phyloP scores from a whole-genome alignment of 192 early-diverging fungal species.

The Phycomyces blakesleeanus region DNA sequence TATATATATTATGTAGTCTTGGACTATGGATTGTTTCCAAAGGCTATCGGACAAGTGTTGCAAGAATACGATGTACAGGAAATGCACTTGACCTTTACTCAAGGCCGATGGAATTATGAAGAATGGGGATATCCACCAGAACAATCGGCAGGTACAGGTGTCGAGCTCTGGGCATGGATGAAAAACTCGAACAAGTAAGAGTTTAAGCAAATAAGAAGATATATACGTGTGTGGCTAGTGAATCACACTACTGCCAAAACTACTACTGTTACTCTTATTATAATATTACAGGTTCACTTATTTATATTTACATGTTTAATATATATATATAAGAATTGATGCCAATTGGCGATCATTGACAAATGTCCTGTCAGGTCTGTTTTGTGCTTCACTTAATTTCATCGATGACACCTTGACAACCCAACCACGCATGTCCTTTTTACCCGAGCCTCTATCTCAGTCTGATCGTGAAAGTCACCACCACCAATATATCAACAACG shows the following conservation, averaged over 20 bases:
- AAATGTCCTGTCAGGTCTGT: constrained; percentile 89
- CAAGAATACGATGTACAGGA: constrained; percentile 71
- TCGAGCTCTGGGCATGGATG: constrained; percentile 70
- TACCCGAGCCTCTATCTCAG: constrained; percentile 41
- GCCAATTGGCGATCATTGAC: constrained; percentile 81
- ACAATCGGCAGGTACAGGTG: constrained; percentile 67
- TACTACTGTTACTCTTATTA: neutral
- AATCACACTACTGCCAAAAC: neutral
- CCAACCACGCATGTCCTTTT: constrained; percentile 52
- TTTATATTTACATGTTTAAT: neutral
- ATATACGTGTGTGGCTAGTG: too few relatives aligned
- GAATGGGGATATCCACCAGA: constrained; percentile 67
- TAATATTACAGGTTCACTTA: neutral
- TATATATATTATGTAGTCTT: constrained; percentile 33
- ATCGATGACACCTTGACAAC: constrained; percentile 77
- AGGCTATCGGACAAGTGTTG: constrained; percentile 79
- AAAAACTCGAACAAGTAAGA: constrained; percentile 28
- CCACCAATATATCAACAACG: too few relatives aligned
- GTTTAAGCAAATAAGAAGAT: neutral
- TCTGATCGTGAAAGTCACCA: too few relatives aligned
- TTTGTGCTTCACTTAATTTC: constrained; percentile 96
- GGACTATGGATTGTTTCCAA: constrained; percentile 82
- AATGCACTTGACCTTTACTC: constrained; percentile 85
- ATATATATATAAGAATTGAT: constrained; percentile 47
- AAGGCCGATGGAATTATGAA: constrained; percentile 82